Conservation (phyloP, 192 early-diverging fungal genomes). For the Coemansia sp. region DNA sequence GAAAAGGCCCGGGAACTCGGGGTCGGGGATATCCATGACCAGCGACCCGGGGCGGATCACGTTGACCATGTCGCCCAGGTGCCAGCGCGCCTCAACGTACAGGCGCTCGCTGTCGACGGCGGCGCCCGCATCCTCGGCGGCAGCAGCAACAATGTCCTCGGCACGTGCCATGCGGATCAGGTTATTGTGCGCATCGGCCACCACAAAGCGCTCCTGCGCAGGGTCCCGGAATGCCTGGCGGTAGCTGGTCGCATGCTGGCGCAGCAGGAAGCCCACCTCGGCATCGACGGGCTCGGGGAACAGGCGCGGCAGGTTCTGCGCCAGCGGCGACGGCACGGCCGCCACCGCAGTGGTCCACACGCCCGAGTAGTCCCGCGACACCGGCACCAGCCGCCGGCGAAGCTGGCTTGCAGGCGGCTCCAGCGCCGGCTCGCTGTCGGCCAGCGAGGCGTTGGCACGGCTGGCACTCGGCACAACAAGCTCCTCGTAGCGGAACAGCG, state of each 20-base stretch:
- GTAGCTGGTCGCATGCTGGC: not conserved
- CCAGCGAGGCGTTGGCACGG: not conserved
- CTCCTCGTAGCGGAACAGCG: constrained; percentile 52
- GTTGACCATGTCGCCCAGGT: constrained; percentile 81
- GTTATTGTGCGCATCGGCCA: constrained; percentile 32
- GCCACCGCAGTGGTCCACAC: constrained; percentile 37
- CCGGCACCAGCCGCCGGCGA: constrained; percentile 21
- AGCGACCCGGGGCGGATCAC: constrained; percentile 73
- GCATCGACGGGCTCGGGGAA: constrained; percentile 2
- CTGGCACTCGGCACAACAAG: not conserved
- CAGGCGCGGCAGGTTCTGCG: constrained; percentile 5
- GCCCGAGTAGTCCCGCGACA: constrained; percentile 26
- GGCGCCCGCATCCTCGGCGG: not conserved
- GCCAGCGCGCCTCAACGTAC: constrained; percentile 61
- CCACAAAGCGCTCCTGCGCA: constrained; percentile 15
- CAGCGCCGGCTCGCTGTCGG: not conserved
- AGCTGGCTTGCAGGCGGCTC: not conserved
- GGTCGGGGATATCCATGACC: constrained; percentile 65
- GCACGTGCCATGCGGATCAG: constrained; percentile 9
- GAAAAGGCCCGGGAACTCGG: constrained; percentile 49
- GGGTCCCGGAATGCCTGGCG: constrained; percentile 6
- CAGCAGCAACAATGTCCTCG: not conserved
- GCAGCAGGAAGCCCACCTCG: constrained; percentile 10
- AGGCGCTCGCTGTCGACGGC: constrained; percentile 30
- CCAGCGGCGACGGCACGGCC: constrained; percentile 20